Conservation (phyloP, 1,284 basidiomycete species). For the Apiotrichum montevideense region DNA sequence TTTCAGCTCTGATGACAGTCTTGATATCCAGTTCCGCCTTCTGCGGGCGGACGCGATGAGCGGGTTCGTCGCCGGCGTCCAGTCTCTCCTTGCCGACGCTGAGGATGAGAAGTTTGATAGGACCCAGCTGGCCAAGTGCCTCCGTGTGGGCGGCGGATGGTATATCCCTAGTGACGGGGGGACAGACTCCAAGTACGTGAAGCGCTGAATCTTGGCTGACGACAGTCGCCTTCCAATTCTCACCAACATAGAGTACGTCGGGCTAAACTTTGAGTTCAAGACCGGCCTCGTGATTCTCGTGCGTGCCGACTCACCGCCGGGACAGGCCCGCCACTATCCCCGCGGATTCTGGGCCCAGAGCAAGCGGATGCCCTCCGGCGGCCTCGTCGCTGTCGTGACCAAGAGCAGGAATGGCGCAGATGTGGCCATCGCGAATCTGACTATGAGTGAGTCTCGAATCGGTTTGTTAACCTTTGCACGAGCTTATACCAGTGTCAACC, state of each 20-base stretch:
- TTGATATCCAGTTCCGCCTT: slow-evolving; percentile 65
- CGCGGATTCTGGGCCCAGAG: slow-evolving; percentile 54
- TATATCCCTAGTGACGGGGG: background rate
- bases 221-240: slow-evolving; percentile 55
- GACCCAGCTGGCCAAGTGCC: background rate
- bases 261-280: slow-evolving; percentile 43
- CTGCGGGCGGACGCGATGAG: slow-evolving; percentile 59
- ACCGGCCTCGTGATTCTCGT: slow-evolving; percentile 53
- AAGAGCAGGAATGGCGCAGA: slow-evolving; percentile 26
- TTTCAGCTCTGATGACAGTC: slow-evolving; percentile 39
- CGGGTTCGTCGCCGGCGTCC: slow-evolving; percentile 48
- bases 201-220: background rate
- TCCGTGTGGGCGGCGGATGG: background rate
- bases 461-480: too few species aligned
- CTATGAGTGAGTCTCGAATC: background rate
- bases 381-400: slow-evolving; percentile 56
- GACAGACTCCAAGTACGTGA: slow-evolving; percentile 1
- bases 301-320: slow-evolving; percentile 49
- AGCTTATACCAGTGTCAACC: too few species aligned
- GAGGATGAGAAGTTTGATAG: background rate
- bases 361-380: slow-evolving; percentile 55
- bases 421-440: slow-evolving; percentile 10
- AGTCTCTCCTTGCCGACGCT: slow-evolving; percentile 51
- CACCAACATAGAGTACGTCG: slow-evolving; percentile 50
- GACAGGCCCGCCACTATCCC: slow-evolving; percentile 27